Evolutionary conservation across 352 stramenopile genomes (phyloP), one percentile per base, ranked within the genome.

Genomic region (Phytophthora boehmeriae): DNA sequence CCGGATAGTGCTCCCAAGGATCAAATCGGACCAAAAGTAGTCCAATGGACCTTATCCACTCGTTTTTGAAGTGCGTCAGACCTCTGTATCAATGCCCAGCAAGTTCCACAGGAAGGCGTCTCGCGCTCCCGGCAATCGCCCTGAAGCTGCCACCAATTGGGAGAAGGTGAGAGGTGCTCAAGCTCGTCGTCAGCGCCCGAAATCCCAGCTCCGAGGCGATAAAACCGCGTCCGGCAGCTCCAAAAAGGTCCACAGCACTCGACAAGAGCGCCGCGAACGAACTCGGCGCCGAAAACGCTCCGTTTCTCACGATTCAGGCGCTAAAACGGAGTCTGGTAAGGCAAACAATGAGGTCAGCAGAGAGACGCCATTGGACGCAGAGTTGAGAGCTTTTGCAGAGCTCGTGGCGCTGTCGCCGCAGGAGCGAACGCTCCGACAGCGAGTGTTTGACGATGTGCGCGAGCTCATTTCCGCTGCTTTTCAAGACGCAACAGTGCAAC

Each of bases 361-460:
- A 2, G 58, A 61, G 23, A 59, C 60, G 30, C 35, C 68, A 9
- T 71, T 91, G 41, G 74, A 86, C 10, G 44, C 41, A 0, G 78
- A 91, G 32, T 63, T 91, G n/a, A 64, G 39, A 35, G 51, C 54
- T 5, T 83, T 91, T 49, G 74, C 73, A 41, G 42, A 60, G 34
- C 71, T 73, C 41, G 72, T 92, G 42, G 57, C 71, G 52, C 63
- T 89, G 13, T 82, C 76, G 2, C 34, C 64, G 6, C 53, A 69
- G 25, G 83, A 92, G 54, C 63, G 58, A 49, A 54, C 63, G 35
- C 56, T 82, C 23, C 76, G 83, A 20, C 43, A 25, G 5, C 60
- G 53, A 1, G 55, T 81, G 23, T 87, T 90, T 28, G 23, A 65
- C 4, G 80, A 89, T 35, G 56, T 92, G 22, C 52, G 69, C 9